Evolutionary conservation across 768 basidiomycete genomes (phyloP), one percentile per base, ranked within the genome.

Genomic region (Boletus speciosus): DNA sequence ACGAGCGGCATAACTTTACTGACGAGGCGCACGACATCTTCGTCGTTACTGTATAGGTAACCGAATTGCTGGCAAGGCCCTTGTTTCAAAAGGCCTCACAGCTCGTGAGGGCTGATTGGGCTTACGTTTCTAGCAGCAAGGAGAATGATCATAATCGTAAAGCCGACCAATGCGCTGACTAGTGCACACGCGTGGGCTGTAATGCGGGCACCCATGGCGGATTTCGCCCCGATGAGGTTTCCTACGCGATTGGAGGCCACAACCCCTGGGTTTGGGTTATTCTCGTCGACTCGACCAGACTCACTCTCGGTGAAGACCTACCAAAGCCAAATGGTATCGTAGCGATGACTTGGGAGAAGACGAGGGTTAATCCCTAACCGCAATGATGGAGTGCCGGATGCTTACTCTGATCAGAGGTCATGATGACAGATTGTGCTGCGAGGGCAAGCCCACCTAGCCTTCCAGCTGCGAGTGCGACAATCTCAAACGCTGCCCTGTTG

Each of bases 311-410:
- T 7, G 37, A 44, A 40, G 19, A 58, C 60, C 9, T 47, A 77
- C 78, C 86, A 41, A 88, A 83, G 8, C 87, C 87, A 59, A 88
- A 89, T 0, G 88, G 88, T 43, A 90, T 78, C 0, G 86, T 88
- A 51, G 85, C 85, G 29, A 90, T 71, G 59, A 89, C 84, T 66
- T 81, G 58, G 11, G 31, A 16, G 25, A 43, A 48, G 37, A 11
- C 6, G 23, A 19, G n/a, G 21, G 47, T 51, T 39, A 52, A 51
- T 55, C 19, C 38, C 9, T 12, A 29, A 34, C 16, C 16, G 45
- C 14, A 12, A 14, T 6, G 0, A 42, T 36, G 16, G 14, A 27
- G 11, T 7, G 31, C 2, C 2, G 62, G 69, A 29, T 25, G 4
- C 37, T 54, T 58, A 86, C 86, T 84, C 69, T 88, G 86, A 62